A percentile compares a stretch with the other conserved stretches of the same genome.
Conservation (phyloP, 257 asterid genomes). For the Nicotiana knightiana region DNA sequence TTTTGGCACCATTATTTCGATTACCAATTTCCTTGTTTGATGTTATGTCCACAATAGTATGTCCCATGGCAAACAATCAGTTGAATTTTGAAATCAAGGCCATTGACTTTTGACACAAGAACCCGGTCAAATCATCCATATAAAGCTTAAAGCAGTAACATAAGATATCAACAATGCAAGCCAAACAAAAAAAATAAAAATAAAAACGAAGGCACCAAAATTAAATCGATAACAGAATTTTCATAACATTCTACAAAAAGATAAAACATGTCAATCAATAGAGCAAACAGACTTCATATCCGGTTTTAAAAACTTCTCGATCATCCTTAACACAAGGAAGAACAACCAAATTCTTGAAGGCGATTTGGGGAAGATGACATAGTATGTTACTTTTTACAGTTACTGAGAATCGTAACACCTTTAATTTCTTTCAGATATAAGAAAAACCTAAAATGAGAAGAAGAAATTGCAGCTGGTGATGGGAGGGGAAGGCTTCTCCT, state of each 20-base stretch:
- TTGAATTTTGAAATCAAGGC: not conserved
- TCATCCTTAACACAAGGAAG: not conserved
- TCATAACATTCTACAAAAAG: not conserved
- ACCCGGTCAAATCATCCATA: not conserved
- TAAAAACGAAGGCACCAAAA: not conserved
- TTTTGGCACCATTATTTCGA: not conserved
- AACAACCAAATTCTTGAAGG: not conserved
- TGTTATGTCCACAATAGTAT: not conserved
- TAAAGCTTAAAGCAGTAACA: not conserved
- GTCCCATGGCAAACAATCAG: not conserved
- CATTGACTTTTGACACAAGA: not conserved
- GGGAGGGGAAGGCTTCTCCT: not conserved
- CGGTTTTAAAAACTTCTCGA: too few relatives aligned
- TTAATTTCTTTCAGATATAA: not conserved
- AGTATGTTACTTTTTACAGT: not conserved
- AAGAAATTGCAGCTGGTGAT: not conserved
- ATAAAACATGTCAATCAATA: not conserved
- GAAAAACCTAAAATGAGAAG: not conserved
- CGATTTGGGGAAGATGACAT: not conserved
- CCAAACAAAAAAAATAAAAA: not conserved
- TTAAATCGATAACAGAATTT: not conserved
- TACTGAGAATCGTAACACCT: constrained; percentile 1
- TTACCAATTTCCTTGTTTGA: not conserved
- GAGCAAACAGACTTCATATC: too few relatives aligned
- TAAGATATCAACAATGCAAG: not conserved